Conservation (phyloP, 768 basidiomycete genomes). For the Suillus bovinus region DNA sequence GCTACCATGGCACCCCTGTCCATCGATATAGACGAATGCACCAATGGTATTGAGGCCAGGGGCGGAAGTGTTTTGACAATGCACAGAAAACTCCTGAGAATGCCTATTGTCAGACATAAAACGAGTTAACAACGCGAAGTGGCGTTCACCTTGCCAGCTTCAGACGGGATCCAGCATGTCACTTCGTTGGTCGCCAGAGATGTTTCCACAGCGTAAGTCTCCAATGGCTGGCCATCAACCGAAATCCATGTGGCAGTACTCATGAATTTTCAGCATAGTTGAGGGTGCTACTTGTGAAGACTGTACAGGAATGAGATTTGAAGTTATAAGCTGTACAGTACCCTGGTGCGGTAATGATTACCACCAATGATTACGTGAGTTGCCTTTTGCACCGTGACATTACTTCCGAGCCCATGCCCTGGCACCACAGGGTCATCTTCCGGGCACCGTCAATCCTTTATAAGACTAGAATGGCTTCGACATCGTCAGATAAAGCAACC, state of each 20-base stretch:
- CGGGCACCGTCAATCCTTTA: constrained; percentile 11
- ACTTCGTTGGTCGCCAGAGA: constrained; percentile 17
- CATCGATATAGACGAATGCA: constrained; percentile 20
- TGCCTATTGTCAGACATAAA: neutral
- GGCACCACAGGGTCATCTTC: neutral
- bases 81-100: constrained; percentile 28
- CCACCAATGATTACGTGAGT: constrained; percentile 22
- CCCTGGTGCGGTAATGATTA: neutral
- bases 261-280: constrained; percentile 24
- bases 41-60: neutral
- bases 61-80: constrained; percentile 5
- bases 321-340: no score
- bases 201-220: constrained; percentile 27
- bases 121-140: neutral
- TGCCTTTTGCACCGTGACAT: neutral
- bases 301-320: neutral
- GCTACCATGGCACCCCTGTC: constrained; percentile 12
- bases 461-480: constrained; percentile 22
- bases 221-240: constrained; percentile 28
- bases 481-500: constrained; percentile 20
- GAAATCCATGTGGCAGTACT: constrained; percentile 28
- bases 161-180: constrained; percentile 31
- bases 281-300: neutral
- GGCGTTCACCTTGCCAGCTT: constrained; percentile 25
- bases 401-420: neutral